Conservation (phyloP, 176 grass and related monocot genomes). For the Carex littledalei region DNA sequence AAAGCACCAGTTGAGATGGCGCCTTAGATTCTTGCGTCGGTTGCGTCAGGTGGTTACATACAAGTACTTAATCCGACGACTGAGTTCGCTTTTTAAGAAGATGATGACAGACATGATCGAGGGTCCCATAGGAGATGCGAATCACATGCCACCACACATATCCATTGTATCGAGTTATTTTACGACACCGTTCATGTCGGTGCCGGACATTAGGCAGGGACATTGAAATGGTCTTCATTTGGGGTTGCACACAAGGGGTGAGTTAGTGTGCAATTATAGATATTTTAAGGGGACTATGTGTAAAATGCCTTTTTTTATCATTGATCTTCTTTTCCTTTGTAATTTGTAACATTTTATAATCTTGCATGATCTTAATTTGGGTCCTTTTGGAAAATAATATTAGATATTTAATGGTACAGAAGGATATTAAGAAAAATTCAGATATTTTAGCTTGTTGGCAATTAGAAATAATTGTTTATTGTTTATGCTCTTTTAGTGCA, state of each 20-base stretch:
- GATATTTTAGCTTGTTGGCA: too few relatives aligned
- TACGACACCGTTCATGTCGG: constrained; percentile 42
- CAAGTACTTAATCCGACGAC: constrained; percentile 26
- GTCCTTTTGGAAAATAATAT: background rate
- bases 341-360: background rate
- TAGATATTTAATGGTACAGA: background rate
- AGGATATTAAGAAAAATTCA: too few relatives aligned
- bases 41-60: constrained; percentile 25
- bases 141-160: constrained; percentile 7
- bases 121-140: background rate
- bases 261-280: background rate
- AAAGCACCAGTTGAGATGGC: background rate
- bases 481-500: too few relatives aligned
- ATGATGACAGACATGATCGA: constrained; percentile 15
- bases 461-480: too few relatives aligned
- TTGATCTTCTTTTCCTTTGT: background rate
- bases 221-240: background rate
- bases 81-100: constrained; percentile 30
- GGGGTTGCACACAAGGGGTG: background rate
- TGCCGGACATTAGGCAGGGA: background rate
- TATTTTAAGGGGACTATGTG: background rate
- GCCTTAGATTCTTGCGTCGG: constrained; percentile 2
- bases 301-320: background rate
- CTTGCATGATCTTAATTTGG: background rate
- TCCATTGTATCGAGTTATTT: constrained; percentile 34